phyloP scores from a whole-genome alignment of 371 early-diverging fungal genomes.

The Gilbertella persicaria region DNA sequence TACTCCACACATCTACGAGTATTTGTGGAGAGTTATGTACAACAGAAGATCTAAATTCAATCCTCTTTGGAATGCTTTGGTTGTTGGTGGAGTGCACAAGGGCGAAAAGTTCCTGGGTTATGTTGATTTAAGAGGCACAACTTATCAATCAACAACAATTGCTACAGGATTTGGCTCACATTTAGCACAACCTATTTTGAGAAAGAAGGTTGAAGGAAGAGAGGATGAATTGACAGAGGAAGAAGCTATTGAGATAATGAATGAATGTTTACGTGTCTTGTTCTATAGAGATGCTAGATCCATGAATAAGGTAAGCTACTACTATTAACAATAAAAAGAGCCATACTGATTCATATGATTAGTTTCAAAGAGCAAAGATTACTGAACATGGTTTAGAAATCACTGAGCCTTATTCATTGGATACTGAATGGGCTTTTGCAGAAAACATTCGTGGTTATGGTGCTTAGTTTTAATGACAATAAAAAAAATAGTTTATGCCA shows the following conservation, averaged over 20 bases:
- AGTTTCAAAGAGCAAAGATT: conserved; percentile 92
- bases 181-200: conserved; percentile 94
- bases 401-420: conserved; percentile 85
- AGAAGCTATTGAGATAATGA: conserved; percentile 87
- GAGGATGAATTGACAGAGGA: conserved; percentile 88
- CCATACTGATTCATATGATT: background rate
- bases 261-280: conserved; percentile 93
- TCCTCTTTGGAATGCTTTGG: conserved; percentile 95
- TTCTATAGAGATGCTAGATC: conserved; percentile 97
- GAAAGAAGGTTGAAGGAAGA: conserved; percentile 88
- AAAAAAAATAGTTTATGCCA: conserved; percentile 11
- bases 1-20: conserved; percentile 88
- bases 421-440: conserved; percentile 95
- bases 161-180: conserved; percentile 98
- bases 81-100: conserved; percentile 90
- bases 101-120: conserved; percentile 89
- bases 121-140: conserved; percentile 96
- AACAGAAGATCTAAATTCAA: conserved; percentile 88
- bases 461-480: conserved; percentile 37
- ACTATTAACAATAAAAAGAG: background rate
- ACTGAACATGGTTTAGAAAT: conserved; percentile 82
- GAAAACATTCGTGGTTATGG: conserved; percentile 90
- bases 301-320: conserved; percentile 78
- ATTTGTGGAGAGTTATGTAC: conserved; percentile 93
- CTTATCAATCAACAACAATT: conserved; percentile 88